These are phyloP conservation scores for Chaetothyriales sp. DNA, from an alignment of 2,329 filamentous ascomycete genomes.

Conservation along the genomic window DNA sequence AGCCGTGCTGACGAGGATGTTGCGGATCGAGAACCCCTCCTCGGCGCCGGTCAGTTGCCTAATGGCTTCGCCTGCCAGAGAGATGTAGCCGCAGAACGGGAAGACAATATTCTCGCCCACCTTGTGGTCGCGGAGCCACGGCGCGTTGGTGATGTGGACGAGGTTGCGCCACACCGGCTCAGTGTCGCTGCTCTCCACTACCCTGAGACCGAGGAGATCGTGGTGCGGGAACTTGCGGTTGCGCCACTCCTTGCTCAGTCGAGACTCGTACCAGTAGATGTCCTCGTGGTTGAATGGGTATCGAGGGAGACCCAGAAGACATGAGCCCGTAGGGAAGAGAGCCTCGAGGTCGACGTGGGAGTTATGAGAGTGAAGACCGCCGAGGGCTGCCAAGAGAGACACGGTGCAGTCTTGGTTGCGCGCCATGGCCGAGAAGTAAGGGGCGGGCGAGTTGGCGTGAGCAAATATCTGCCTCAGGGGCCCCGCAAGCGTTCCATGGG, in stretches of 20 bases:
- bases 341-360: too few species aligned
- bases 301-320: constrained; percentile 2
- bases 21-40: too few species aligned
- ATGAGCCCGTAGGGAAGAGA: neutral
- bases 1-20: too few species aligned
- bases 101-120: constrained; percentile 23
- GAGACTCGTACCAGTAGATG: constrained; percentile 17
- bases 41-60: neutral
- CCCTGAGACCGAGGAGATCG: constrained; percentile 6
- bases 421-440: too few species aligned
- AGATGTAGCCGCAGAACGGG: constrained; percentile 21
- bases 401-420: too few species aligned
- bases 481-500: constrained; percentile 21
- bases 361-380: too few species aligned
- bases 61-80: constrained; percentile 19
- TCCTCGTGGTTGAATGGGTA: constrained; percentile 12
- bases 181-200: constrained; percentile 14
- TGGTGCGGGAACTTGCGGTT: constrained; percentile 7
- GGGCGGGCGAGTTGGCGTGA: too few species aligned
- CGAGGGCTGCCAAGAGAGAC: too few species aligned
- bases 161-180: constrained; percentile 33
- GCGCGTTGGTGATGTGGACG: constrained; percentile 27
- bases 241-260: constrained; percentile 20
- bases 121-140: constrained; percentile 37
- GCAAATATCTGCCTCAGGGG: constrained; percentile 22